Base-by-base conservation (phyloP, 345 rosid species). In the Corchorus capsularis region DNA sequence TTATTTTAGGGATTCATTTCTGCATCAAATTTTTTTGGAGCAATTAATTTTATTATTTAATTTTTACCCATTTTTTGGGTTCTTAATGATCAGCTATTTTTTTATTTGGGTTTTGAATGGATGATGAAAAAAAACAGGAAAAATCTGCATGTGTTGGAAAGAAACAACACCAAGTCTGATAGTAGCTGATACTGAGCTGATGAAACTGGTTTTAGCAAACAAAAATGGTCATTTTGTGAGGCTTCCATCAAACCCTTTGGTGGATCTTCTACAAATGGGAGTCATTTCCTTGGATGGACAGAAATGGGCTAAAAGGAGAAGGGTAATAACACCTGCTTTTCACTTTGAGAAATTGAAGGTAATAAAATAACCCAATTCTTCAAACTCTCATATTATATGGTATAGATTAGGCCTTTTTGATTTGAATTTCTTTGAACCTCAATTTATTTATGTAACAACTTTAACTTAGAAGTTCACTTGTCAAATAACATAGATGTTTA, bases 301-400 rank as follows among this genome's bases (percentile, higher is more conserved):
- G 20, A 65, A 68, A 63, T 82, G 84, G 82, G 77, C 74, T n/a
- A 71, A 50, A 5, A 79, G 79, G 49, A 75, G 84, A 82, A 82
- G 46, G 46, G 35, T 75, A 43, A 65, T 78, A 27, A 52, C 65
- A n/a, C 82, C 79, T 5, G 81, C 79, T 69, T 78, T 82, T 56
- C 84, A 82, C 57, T 41, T 56, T 65, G 74, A 78, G 52, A 78
- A 78, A 19, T 37, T 82, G 17, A 78, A 71, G 79, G 81, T 77
- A 61, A 39, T 39, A 1, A 39, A 61, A 39, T 39, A 1, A 39
- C 43, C 22, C 46, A 19, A 2, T 2, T 57, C 20, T 5, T 7
- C 53, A 11, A 16, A 15, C 11, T 62, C 41, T 75, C 3, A 64
- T 27, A 27, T 27, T 27, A 27, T 27, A 27, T 27, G 1, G 15